phyloP scores from a whole-genome alignment of 345 rosid species.

The Fremontodendron californicum region DNA sequence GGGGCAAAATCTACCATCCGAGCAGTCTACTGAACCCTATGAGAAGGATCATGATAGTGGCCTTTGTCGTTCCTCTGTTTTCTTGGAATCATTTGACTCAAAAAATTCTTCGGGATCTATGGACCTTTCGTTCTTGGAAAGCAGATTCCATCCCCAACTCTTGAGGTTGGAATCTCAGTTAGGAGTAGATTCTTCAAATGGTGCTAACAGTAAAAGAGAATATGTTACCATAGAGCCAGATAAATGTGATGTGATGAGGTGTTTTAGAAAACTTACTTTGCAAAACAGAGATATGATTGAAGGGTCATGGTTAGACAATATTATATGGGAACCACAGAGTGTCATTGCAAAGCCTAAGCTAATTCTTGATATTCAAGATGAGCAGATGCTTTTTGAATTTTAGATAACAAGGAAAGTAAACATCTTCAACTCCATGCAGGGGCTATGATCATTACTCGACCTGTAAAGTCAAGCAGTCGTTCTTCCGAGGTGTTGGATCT shows the following conservation, averaged over 20 bases:
- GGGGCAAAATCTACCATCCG: conserved; percentile 26
- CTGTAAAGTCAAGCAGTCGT: conserved; percentile 41
- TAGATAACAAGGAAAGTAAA: conserved; percentile 60
- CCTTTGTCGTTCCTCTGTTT: conserved; percentile 34
- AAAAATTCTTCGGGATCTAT: conserved; percentile 27
- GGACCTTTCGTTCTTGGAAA: conserved; percentile 25
- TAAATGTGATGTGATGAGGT: conserved; percentile 42
- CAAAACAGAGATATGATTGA: conserved; percentile 59
- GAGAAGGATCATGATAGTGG: conserved; percentile 33
- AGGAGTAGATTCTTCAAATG: conserved; percentile 32
- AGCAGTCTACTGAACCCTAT: conserved; percentile 24
- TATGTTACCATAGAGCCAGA: conserved; percentile 26
- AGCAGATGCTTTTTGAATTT: conserved; percentile 90
- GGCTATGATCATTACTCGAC: conserved; percentile 74
- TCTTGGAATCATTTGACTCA: conserved; percentile 54
- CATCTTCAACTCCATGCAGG: conserved; percentile 81
- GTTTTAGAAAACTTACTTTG: conserved; percentile 44
- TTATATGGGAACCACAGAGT: conserved; percentile 71
- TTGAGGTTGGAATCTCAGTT: conserved; percentile 68
- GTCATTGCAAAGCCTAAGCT: conserved; percentile 57
- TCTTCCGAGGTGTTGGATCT: conserved; percentile 41
- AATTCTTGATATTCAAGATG: conserved; percentile 88
- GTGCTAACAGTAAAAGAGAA: conserved; percentile 27
- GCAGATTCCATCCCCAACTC: conserved; percentile 75
- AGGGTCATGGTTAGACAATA: conserved; percentile 78